Evolutionary conservation across 1,284 basidiomycete species (phyloP).

Genomic region (Austropuccinia psidii): DNA sequence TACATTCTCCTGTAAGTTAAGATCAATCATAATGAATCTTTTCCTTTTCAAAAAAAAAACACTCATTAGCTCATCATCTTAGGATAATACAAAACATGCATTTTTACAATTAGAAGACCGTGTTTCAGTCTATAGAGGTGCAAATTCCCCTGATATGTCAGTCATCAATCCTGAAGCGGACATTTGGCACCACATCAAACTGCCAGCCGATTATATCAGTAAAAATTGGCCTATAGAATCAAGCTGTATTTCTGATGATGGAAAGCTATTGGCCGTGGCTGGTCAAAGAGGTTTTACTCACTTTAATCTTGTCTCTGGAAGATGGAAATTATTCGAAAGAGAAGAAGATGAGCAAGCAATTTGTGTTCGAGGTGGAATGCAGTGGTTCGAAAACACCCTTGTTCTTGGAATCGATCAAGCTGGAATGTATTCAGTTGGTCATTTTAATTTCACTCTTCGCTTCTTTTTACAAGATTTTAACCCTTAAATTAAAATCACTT

Average conservation of each 20-base stretch:
- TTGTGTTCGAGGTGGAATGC: constrained; percentile 75
- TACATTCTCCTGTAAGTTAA: constrained; percentile 62
- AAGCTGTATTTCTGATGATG: constrained; percentile 83
- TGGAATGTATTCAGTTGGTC: constrained; percentile 13
- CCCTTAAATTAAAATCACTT: no score
- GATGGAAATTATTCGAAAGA: constrained; percentile 86
- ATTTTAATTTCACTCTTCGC: no score
- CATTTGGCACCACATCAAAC: constrained; percentile 89
- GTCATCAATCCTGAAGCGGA: constrained; percentile 98
- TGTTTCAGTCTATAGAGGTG: constrained; percentile 88
- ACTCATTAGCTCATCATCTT: background rate
- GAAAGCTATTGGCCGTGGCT: constrained; percentile 83
- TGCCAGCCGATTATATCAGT: constrained; percentile 81
- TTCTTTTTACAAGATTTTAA: background rate
- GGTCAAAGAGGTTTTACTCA: constrained; percentile 84
- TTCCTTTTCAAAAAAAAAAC: background rate
- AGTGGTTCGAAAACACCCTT: constrained; percentile 96
- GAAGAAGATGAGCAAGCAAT: constrained; percentile 84
- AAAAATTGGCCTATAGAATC: constrained; percentile 93
- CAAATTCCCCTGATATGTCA: constrained; percentile 95
- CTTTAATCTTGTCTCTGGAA: constrained; percentile 83
- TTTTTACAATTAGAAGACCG: constrained; percentile 93
- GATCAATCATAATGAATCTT: no score
- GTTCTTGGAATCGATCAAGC: constrained; percentile 70
- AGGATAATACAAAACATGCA: constrained; percentile 85